Evolutionary conservation across 2,329 filamentous ascomycete species (phyloP).

Genomic region (Fusarium praegraminearum): DNA sequence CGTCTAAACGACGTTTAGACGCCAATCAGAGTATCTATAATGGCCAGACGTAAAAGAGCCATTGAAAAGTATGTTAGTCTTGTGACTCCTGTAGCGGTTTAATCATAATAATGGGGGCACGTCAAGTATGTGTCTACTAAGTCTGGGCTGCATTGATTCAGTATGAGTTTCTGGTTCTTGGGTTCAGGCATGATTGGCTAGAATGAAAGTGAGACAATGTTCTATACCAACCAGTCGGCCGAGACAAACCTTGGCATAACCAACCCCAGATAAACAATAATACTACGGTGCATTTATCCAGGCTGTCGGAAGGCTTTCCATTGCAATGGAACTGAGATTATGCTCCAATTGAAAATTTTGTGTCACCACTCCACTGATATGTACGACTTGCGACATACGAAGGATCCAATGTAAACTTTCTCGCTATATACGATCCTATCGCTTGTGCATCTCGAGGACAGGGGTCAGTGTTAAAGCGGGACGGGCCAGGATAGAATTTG

Average conservation of each 20-base stretch:
- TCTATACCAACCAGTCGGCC: neutral
- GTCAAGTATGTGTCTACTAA: neutral
- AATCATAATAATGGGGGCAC: neutral
- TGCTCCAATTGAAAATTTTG: constrained; percentile 1
- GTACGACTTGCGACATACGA: neutral
- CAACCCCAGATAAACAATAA: neutral
- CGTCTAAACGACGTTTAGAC: neutral
- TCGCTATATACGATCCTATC: neutral
- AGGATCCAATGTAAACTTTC: neutral
- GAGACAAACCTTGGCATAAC: neutral
- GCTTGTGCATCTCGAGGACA: neutral
- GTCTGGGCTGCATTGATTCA: neutral
- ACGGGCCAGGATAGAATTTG: neutral
- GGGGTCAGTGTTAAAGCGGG: neutral
- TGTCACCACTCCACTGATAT: neutral
- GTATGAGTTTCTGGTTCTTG: neutral
- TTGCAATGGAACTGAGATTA: neutral
- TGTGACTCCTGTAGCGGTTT: neutral
- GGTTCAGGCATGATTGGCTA: neutral
- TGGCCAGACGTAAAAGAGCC: neutral
- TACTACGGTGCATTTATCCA: neutral
- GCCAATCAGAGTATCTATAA: neutral
- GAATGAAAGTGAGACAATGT: neutral
- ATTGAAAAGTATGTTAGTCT: neutral
- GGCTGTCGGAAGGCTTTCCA: neutral